Conservation (phyloP, 2,329 filamentous ascomycete genomes). For the Cercospora beticola region DNA sequence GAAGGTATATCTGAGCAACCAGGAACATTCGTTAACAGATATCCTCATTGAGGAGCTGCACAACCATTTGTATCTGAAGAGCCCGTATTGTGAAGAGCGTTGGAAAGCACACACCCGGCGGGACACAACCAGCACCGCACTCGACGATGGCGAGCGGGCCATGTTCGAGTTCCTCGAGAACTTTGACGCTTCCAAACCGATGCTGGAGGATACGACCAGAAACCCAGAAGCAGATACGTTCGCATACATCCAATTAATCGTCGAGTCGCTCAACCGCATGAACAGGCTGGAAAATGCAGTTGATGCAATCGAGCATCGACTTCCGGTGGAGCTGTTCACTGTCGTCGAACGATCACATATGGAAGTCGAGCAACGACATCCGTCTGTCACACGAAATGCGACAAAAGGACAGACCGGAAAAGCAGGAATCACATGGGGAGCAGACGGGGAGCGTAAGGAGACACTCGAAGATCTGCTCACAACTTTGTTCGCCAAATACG, state of each 20-base stretch:
- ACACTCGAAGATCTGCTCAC: conserved; percentile 89
- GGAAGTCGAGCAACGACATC: conserved; percentile 89
- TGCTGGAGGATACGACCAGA: conserved; percentile 83
- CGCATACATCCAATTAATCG: conserved; percentile 81
- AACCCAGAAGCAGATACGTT: conserved; percentile 97
- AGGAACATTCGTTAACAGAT: conserved; percentile 87
- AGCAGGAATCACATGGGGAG: conserved; percentile 38
- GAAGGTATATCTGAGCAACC: conserved; percentile 83
- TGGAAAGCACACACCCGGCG: conserved; percentile 80
- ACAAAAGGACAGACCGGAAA: conserved; percentile 49
- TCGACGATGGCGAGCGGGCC: conserved; percentile 52
- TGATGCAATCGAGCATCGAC: conserved; percentile 84
- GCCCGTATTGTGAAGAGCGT: conserved; percentile 91
- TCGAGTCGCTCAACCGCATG: conserved; percentile 88
- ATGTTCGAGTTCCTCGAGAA: conserved; percentile 58
- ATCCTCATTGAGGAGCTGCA: conserved; percentile 97
- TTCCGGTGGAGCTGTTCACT: conserved; percentile 89
- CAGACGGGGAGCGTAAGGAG: conserved; percentile 53
- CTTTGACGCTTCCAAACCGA: conserved; percentile 55
- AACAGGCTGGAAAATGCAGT: conserved; percentile 81
- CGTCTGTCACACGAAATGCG: conserved; percentile 66
- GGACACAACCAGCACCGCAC: conserved; percentile 31
- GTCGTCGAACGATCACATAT: conserved; percentile 94
- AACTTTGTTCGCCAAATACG: conserved; percentile 93
- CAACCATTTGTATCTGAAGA: conserved; percentile 95